A percentile compares a stretch with the other conserved stretches of the same genome.
Conservation (phyloP, 1,139 yeast genomes). For the Yamadazyma pseudoaaseri region DNA sequence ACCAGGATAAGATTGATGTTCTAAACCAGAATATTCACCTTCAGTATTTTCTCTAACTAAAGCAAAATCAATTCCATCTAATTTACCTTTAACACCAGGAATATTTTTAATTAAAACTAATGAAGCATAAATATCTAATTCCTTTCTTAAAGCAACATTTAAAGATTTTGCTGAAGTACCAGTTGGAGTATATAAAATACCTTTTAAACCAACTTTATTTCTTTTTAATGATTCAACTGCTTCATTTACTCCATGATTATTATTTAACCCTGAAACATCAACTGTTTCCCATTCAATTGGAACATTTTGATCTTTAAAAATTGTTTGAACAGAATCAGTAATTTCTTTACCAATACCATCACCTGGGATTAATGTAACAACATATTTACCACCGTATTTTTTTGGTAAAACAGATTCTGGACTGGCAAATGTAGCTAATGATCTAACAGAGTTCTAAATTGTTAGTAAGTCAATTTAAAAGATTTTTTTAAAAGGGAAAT, state of each 20-base stretch:
- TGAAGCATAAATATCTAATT: slow-evolving; percentile 92
- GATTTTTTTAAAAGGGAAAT: no score
- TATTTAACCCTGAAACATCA: slow-evolving; percentile 79
- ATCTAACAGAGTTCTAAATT: slow-evolving; percentile 35
- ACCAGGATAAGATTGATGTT: slow-evolving; percentile 97
- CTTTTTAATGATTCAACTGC: slow-evolving; percentile 92
- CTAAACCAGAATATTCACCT: slow-evolving; percentile 98
- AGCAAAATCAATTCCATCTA: slow-evolving; percentile 86
- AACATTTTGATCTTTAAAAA: slow-evolving; percentile 79
- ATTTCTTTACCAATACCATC: slow-evolving; percentile 98
- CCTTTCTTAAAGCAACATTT: slow-evolving; percentile 96
- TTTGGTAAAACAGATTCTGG: slow-evolving; percentile 73
- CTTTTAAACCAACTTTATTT: slow-evolving; percentile 96
- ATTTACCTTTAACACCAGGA: slow-evolving; percentile 90
- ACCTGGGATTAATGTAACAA: slow-evolving; percentile 91
- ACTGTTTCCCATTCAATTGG: slow-evolving; percentile 96
- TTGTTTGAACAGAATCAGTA: slow-evolving; percentile 88
- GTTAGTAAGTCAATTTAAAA: slow-evolving; percentile 9
- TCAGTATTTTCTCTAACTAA: slow-evolving; percentile 95
- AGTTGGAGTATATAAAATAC: slow-evolving; percentile 89
- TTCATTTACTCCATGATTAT: slow-evolving; percentile 49
- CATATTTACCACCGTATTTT: slow-evolving; percentile 92
- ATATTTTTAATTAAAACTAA: slow-evolving; percentile 89
- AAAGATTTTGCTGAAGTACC: slow-evolving; percentile 61
- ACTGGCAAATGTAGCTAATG: slow-evolving; percentile 47